Conservation (phyloP, 164 flowering plant species). For the Tetrastigma voinierianum region DNA sequence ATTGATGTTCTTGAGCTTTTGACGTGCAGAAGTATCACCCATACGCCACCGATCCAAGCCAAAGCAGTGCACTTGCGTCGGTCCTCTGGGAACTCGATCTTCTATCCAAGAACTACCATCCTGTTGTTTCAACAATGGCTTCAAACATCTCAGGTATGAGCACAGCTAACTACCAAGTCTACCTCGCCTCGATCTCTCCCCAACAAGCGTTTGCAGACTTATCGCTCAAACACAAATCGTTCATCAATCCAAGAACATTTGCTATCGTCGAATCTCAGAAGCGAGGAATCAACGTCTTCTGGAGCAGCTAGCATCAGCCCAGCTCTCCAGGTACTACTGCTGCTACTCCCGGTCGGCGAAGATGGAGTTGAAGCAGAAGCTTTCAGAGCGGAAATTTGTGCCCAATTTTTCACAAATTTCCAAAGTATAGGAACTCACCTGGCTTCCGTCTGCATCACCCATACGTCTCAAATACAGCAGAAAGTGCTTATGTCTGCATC, state of each 20-base stretch:
- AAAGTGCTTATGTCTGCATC: constrained; percentile 81
- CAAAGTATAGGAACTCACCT: too few species aligned
- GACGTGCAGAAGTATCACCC: constrained; percentile 77
- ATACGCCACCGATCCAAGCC: constrained; percentile 66
- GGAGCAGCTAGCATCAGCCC: background rate
- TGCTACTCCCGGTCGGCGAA: constrained; percentile 26
- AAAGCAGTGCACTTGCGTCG: constrained; percentile 79
- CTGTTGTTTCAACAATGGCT: constrained; percentile 55
- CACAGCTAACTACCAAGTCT: constrained; percentile 49
- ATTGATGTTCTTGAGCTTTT: background rate
- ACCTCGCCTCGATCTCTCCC: constrained; percentile 45
- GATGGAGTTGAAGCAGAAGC: constrained; percentile 49
- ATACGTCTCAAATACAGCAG: constrained; percentile 88
- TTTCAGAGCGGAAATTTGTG: too few species aligned
- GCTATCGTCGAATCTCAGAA: constrained; percentile 32
- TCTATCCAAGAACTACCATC: constrained; percentile 71
- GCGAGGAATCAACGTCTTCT: constrained; percentile 34
- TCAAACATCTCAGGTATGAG: constrained; percentile 52
- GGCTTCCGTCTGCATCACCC: too few species aligned
- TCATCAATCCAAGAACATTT: constrained; percentile 22
- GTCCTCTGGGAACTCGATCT: constrained; percentile 89
- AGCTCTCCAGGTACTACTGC: background rate
- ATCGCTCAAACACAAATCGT: constrained; percentile 49
- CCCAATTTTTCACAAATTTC: too few species aligned
- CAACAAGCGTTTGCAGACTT: constrained; percentile 64